These are phyloP conservation scores for Aureobasidium lini DNA, from an alignment of 2,329 filamentous ascomycete genomes.

Conservation along the genomic window DNA sequence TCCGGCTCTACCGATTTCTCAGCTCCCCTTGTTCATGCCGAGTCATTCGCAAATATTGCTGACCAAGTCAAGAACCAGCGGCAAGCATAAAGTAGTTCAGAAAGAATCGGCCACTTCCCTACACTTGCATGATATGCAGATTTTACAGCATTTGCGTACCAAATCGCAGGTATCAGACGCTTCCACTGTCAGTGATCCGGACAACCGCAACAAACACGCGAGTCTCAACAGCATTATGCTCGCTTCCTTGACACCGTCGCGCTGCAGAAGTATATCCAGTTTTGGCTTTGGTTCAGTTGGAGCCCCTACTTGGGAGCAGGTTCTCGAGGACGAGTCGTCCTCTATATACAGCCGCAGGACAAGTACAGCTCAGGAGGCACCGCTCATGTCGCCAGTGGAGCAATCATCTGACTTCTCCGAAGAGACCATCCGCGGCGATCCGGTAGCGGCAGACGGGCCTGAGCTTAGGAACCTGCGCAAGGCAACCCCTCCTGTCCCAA, in stretches of 20 bases:
- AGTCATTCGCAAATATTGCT: background rate
- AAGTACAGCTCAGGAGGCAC: background rate
- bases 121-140: slow-evolving; percentile 38
- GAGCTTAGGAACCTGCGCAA: background rate
- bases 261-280: slow-evolving; percentile 16
- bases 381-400: background rate
- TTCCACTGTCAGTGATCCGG: background rate
- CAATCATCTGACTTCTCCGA: background rate
- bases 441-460: too few species aligned
- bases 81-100: background rate
- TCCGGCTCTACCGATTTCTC: background rate
- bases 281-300: slow-evolving; percentile 30
- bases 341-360: slow-evolving; percentile 33
- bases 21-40: background rate
- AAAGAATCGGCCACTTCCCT: slow-evolving; percentile 19
- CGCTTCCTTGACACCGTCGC: slow-evolving; percentile 12
- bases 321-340: slow-evolving; percentile 26
- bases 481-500: background rate
- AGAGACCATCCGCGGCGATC: background rate
- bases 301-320: slow-evolving; percentile 32
- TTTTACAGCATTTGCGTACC: slow-evolving; percentile 38
- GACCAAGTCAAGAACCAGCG: background rate
- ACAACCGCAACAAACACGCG: background rate
- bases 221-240: slow-evolving; percentile 22
- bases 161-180: slow-evolving; percentile 32